Percentiles rank a stretch among this genome's conserved stretches.
These are phyloP conservation scores for Phytophthora megakarya DNA, from an alignment of 352 stramenopile species.

Conservation along the genomic window DNA sequence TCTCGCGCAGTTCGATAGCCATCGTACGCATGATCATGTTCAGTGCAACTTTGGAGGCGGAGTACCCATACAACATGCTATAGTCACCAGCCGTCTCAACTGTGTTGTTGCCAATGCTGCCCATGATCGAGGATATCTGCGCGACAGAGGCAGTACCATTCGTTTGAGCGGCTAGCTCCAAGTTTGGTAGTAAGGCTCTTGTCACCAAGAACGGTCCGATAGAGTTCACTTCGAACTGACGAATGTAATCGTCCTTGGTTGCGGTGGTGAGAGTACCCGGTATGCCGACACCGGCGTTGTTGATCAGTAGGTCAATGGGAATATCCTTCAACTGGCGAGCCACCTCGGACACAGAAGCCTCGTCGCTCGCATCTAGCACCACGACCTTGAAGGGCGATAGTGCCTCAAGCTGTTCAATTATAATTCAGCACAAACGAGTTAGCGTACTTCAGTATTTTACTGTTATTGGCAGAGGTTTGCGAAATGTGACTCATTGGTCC, in stretches of 20 bases:
- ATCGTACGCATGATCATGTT: slow-evolving; percentile 13
- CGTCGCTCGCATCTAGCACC: background rate
- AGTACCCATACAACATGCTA: slow-evolving; percentile 14
- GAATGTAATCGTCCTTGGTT: slow-evolving; percentile 2
- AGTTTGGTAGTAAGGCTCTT: slow-evolving; percentile 2
- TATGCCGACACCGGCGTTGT: slow-evolving; percentile 7
- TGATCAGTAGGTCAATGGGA: slow-evolving; percentile 19
- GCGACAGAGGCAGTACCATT: background rate
- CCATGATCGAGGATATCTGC: slow-evolving; percentile 8
- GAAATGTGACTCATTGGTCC: background rate
- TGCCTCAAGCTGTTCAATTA: background rate
- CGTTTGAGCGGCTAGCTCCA: slow-evolving; percentile 1
- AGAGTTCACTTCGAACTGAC: slow-evolving; percentile 10
- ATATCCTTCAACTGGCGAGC: slow-evolving; percentile 10
- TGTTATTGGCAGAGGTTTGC: too few relatives aligned
- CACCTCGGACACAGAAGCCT: background rate
- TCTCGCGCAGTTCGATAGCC: slow-evolving; percentile 8
- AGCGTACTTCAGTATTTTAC: too few relatives aligned
- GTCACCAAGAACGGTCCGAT: slow-evolving; percentile 3
- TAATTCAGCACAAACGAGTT: background rate
- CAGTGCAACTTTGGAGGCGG: slow-evolving; percentile 7
- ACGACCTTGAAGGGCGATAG: slow-evolving; percentile 14
- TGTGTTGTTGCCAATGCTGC: slow-evolving; percentile 8
- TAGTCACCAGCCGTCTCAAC: background rate
- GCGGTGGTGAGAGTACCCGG: slow-evolving; percentile 6